These are phyloP conservation scores for Lycium barbarum DNA, from an alignment of 257 asterid species.

Conservation along the genomic window DNA sequence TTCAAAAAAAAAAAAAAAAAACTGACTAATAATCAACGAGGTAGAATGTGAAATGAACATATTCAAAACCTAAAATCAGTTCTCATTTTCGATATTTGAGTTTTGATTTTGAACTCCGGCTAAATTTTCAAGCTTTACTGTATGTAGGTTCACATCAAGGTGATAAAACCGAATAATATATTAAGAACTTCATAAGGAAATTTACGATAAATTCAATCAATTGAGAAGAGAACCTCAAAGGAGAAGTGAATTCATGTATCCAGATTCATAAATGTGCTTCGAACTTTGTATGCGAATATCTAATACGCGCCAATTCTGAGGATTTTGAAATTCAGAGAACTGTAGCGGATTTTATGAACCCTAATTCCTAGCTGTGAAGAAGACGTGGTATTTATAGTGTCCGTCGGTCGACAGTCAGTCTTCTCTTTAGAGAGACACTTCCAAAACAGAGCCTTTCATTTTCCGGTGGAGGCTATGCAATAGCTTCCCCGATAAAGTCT, in stretches of 20 bases:
- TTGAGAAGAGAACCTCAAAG: constrained; percentile 12
- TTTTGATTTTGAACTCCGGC: background rate
- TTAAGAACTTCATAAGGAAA: background rate
- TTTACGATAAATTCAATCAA: background rate
- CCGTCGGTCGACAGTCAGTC: background rate
- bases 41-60: background rate
- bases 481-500: background rate
- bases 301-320: background rate
- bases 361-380: background rate
- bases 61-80: constrained; percentile 2
- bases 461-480: background rate
- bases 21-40: background rate
- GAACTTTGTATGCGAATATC: background rate
- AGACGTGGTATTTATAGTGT: background rate
- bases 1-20: background rate
- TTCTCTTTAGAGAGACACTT: constrained; percentile 16
- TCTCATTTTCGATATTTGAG: background rate
- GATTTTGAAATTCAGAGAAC: background rate
- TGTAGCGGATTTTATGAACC: background rate
- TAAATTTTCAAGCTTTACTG: background rate
- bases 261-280: background rate
- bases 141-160: background rate
- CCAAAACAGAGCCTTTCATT: background rate
- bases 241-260: background rate
- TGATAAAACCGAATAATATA: background rate